Evolutionary conservation across 1,284 basidiomycete genomes (phyloP).

Genomic region (Violaceomyces palustris): DNA sequence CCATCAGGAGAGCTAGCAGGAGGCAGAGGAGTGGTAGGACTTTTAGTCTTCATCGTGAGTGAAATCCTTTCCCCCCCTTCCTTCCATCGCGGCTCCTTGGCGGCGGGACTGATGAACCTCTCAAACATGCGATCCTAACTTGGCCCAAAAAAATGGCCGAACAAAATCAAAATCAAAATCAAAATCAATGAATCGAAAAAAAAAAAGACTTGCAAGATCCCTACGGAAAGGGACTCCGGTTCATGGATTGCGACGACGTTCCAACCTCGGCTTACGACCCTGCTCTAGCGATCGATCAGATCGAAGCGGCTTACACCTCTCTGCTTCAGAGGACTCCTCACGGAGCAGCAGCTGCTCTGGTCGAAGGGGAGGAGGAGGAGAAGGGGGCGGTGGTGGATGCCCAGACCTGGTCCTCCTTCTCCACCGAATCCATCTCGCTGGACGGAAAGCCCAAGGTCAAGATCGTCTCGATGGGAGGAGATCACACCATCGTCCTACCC

Average conservation of each 20-base stretch:
- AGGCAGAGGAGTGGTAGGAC: constrained; percentile 20
- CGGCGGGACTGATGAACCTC: no score
- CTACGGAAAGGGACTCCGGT: constrained; percentile 18
- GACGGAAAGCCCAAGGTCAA: constrained; percentile 46
- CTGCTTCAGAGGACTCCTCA: constrained; percentile 11
- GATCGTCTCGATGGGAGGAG: constrained; percentile 55
- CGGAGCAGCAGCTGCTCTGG: constrained; percentile 4
- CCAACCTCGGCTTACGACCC: constrained; percentile 27
- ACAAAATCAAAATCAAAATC: no score
- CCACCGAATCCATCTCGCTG: constrained; percentile 46
- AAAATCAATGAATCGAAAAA: no score
- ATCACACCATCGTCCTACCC: constrained; percentile 57
- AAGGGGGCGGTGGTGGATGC: constrained; percentile 4
- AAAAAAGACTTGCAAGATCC: constrained; percentile 27
- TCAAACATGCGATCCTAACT: no score
- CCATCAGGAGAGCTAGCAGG: constrained; percentile 24
- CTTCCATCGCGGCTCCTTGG: no score
- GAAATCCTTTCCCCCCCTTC: no score
- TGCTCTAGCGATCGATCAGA: constrained; percentile 29
- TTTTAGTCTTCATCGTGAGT: constrained; percentile 10
- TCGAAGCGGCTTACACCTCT: constrained; percentile 23
- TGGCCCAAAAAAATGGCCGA: no score
- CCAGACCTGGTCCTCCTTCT: constrained; percentile 51
- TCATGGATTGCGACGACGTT: constrained; percentile 35
- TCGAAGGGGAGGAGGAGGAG: neutral